Evolutionary conservation across 257 asterid species (phyloP).

Genomic region (Rhazya stricta): DNA sequence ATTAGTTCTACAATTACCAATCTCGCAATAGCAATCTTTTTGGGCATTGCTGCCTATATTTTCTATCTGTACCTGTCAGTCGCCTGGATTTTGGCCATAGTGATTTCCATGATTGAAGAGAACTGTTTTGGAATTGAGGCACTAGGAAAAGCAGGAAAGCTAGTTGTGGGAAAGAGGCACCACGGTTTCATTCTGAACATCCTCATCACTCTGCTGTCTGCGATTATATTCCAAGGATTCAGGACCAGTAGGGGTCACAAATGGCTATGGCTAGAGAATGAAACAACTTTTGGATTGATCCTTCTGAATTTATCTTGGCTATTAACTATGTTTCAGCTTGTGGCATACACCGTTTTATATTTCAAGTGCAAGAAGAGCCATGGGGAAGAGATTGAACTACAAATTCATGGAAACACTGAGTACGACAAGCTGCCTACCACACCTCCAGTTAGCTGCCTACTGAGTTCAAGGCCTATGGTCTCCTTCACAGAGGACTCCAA

Average conservation of each 20-base stretch:
- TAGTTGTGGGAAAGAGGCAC: constrained; percentile 39
- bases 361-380: constrained; percentile 41
- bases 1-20: constrained; percentile 3
- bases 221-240: constrained; percentile 15
- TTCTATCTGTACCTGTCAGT: constrained; percentile 21
- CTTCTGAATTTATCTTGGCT: constrained; percentile 19
- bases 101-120: constrained; percentile 41
- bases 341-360: constrained; percentile 41
- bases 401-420: not conserved
- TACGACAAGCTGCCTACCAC: not conserved
- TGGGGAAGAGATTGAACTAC: constrained; percentile 42
- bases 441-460: not conserved
- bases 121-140: constrained; percentile 35
- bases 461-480: not conserved
- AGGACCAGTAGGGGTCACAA: constrained; percentile 9
- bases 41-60: constrained; percentile 8
- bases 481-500: not conserved
- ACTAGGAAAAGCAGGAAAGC: constrained; percentile 31
- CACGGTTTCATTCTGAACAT: constrained; percentile 40
- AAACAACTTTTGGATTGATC: not conserved
- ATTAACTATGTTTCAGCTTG: constrained; percentile 24
- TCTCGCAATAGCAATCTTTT: not conserved
- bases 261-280: not conserved
- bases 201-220: constrained; percentile 11
- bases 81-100: constrained; percentile 15